Conservation (phyloP, 306 rosid genomes). For the Styphnolobium japonicum region DNA sequence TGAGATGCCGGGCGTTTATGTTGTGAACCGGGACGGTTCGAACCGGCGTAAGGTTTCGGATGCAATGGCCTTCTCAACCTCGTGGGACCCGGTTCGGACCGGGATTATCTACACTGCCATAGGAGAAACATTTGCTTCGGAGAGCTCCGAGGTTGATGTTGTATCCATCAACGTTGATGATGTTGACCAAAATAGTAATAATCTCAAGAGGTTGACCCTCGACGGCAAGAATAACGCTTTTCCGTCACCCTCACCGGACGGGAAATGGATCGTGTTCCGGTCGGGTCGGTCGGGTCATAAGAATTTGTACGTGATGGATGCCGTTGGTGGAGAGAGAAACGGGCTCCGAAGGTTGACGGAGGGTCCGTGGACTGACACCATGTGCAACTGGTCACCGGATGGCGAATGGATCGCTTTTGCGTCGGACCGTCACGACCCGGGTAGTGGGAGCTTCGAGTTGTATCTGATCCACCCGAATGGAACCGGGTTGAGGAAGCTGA, state of each 20-base stretch:
- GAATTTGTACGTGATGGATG: slow-evolving; percentile 74
- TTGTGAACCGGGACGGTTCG: slow-evolving; percentile 70
- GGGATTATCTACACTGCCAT: slow-evolving; percentile 61
- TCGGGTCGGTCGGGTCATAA: slow-evolving; percentile 72
- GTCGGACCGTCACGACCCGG: slow-evolving; percentile 66
- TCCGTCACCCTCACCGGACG: slow-evolving; percentile 72
- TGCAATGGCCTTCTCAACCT: slow-evolving; percentile 53
- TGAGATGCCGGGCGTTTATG: slow-evolving; percentile 59
- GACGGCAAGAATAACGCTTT: slow-evolving; percentile 86
- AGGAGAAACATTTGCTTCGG: slow-evolving; percentile 67
- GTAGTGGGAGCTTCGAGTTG: slow-evolving; percentile 59
- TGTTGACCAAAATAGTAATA: not conserved
- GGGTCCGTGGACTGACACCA: slow-evolving; percentile 81
- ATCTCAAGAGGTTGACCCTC: slow-evolving; percentile 49
- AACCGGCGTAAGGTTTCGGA: slow-evolving; percentile 47
- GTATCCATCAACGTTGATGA: slow-evolving; percentile 54
- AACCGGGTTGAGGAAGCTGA: slow-evolving; percentile 64
- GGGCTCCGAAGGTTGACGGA: slow-evolving; percentile 52
- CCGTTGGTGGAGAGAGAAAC: slow-evolving; percentile 51
- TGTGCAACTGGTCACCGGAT: slow-evolving; percentile 86
- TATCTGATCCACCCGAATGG: slow-evolving; percentile 76
- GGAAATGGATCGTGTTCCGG: slow-evolving; percentile 78
- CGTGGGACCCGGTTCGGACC: slow-evolving; percentile 70
- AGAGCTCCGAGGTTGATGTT: slow-evolving; percentile 57
- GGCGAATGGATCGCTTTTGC: slow-evolving; percentile 87